Evolutionary conservation across 495 filamentous ascomycete species (phyloP), one percentile per base, ranked within the genome.

Genomic region (Hypomontagnella submonticulosa): DNA sequence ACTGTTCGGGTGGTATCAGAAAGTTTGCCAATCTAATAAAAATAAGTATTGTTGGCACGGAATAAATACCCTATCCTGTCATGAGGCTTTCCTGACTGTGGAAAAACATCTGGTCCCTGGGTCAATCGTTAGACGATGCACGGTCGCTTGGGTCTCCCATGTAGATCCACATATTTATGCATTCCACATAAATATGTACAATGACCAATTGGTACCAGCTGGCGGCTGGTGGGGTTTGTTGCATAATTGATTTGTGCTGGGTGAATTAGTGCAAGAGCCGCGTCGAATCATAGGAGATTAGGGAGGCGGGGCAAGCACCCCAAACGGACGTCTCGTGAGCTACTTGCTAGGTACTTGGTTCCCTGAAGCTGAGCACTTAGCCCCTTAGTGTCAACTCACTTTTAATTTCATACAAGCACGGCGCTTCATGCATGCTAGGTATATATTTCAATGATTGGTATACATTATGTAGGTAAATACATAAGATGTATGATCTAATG

Each of bases 201-300:
- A 48, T 34, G 16, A 19, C 10, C 33, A 18, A 41, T 65, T 16
- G 38, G 7, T 50, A 37, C 42, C 47, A 58, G 48, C 54, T 52
- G 49, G 48, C 62, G 62, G 62, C 47, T 30, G 54, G 36, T 54
- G 32, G 30, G 23, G 15, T 42, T 33, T 36, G 27, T 50, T 56
- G 44, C 56, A 66, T 66, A 58, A 66, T 61, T 56, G 46, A 67
- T 58, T 65, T 65, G 46, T 65, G 53, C 61, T 52, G 37, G 44
- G 42, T 32, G 33, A 7, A 13, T 43, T 58, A 42, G 34, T 58
- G 58, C 47, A n/a, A 58, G 57, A 67, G 64, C 52, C 48, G 48
- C 36, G 58, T 54, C 64, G 53, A 68, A 68, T 68, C 65, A 68
- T 9, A 33, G 50, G n/a, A n/a, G n/a, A n/a, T n/a, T 30, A 48